phyloP scores from a whole-genome alignment of 192 early-diverging fungal species.

The Coemansia sp. region DNA sequence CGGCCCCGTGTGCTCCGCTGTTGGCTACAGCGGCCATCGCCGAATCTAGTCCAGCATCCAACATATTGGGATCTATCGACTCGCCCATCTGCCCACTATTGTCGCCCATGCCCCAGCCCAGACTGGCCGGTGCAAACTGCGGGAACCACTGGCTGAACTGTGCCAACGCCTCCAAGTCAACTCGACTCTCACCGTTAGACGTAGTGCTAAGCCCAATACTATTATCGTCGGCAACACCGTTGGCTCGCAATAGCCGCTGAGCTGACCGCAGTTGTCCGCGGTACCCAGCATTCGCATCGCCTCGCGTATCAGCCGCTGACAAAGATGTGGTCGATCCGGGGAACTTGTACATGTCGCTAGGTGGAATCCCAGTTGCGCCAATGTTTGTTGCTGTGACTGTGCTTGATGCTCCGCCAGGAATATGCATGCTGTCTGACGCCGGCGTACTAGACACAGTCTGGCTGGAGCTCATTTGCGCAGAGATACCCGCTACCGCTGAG shows the following conservation, averaged over 20 bases:
- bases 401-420: not conserved
- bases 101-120: conserved; percentile 37
- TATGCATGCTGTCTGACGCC: not conserved
- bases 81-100: conserved; percentile 17
- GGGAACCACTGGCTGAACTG: conserved; percentile 59
- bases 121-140: conserved; percentile 22
- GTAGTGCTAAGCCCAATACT: conserved; percentile 55
- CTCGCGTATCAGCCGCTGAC: conserved; percentile 4
- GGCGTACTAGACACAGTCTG: conserved; percentile 16
- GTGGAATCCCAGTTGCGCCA: not conserved
- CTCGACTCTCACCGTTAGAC: conserved; percentile 21
- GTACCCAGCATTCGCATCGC: conserved; percentile 6
- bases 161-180: conserved; percentile 46
- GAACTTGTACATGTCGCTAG: conserved; percentile 17
- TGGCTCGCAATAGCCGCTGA: conserved; percentile 45
- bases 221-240: conserved; percentile 55
- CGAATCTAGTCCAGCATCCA: conserved; percentile 34
- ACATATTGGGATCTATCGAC: conserved; percentile 58
- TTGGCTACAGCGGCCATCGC: conserved; percentile 6
- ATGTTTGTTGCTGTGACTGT: not conserved
- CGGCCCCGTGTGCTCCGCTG: not conserved
- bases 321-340: not conserved
- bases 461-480: conserved; percentile 25
- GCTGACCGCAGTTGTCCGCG: conserved; percentile 47
- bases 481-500: conserved; percentile 23